Evolutionary conservation across 78 protist genomes (phyloP), one percentile per base, ranked within the genome.

Genomic region (Dictyostelium citrinum): DNA sequence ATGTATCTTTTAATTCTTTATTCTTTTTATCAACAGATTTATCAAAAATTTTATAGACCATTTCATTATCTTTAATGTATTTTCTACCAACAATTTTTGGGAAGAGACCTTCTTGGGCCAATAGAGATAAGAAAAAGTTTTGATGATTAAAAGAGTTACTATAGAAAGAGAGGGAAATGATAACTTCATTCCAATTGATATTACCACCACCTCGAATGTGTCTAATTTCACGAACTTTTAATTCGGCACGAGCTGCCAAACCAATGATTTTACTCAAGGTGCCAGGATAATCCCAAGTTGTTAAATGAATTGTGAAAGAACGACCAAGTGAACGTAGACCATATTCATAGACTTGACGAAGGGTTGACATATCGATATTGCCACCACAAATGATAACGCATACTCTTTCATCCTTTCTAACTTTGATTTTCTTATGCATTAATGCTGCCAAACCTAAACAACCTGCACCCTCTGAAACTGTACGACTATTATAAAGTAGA

Each of bases 401-500:
- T 17, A 96, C 97, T 8, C 46, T 76, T 82, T 96, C 96, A 77
- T 91, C 93, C 24, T 74, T 77, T 70, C 82, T 74, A 17, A 91
- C 92, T 41, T 84, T 72, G 67, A 96, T 93, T 46, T 91, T 88
- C 71, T 90, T 83, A 75, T 93, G 95, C 39, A 93, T 24, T 2
- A 96, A 91, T 55, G 97, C 97, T 0, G 97, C 97, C 8, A 96
- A 68, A 31, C 96, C 96, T 11, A 96, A 71, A 55, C 93, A 83
- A 5, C 97, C 97, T 3, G 97, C 97, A 83, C 97, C 97, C 49
- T 96, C 97, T 29, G 92, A 76, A n/a, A 96, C 86, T 33, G 97
- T 96, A 60, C 97, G 64, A 39, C 95, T 82, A 29, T 86, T 78
- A 49, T 81, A 72, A 3, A 96, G 60, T 1, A 83, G 31, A 81